A percentile compares a stretch with the other conserved stretches of the same genome.
Conservation (phyloP, 1,284 basidiomycete species). For the Heliocybe sulcata region DNA sequence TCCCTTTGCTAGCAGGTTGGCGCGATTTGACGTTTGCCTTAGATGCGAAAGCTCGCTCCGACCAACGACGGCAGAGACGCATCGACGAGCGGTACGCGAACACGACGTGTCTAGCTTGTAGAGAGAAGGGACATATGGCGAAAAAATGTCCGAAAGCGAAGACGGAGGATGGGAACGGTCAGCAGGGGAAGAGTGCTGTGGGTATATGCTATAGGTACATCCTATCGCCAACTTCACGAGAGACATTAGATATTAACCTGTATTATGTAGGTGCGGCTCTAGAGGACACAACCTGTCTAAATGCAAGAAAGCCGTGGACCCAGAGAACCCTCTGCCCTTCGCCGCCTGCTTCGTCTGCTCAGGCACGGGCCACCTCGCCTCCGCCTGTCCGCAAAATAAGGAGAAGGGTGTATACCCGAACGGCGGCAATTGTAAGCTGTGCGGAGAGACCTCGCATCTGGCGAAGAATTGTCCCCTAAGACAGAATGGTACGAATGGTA, state of each 20-base stretch:
- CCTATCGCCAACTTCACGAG: too few species aligned
- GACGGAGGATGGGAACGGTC: slow-evolving; percentile 4
- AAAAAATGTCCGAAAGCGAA: slow-evolving; percentile 70
- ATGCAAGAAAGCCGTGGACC: slow-evolving; percentile 64
- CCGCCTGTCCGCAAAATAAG: slow-evolving; percentile 75
- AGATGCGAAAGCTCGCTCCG: slow-evolving; percentile 30
- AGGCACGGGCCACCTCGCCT: slow-evolving; percentile 74
- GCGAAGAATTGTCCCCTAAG: slow-evolving; percentile 77
- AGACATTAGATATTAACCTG: too few species aligned
- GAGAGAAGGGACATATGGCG: slow-evolving; percentile 80
- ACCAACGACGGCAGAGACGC: slow-evolving; percentile 61
- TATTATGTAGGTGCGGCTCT: slow-evolving; percentile 76
- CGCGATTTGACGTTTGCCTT: not conserved
- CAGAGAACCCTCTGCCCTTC: slow-evolving; percentile 71
- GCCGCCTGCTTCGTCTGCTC: slow-evolving; percentile 92
- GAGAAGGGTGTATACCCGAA: slow-evolving; percentile 85
- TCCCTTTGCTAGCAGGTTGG: not conserved
- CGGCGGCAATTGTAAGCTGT: slow-evolving; percentile 87
- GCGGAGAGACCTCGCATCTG: slow-evolving; percentile 78
- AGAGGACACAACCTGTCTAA: slow-evolving; percentile 70
- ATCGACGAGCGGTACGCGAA: slow-evolving; percentile 49
- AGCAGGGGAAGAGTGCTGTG: slow-evolving; percentile 21
- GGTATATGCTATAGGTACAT: slow-evolving; percentile 82
- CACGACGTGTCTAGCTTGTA: slow-evolving; percentile 85
- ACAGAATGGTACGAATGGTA: slow-evolving; percentile 38